Evolutionary conservation across 2,329 filamentous ascomycete genomes (phyloP).

Genomic region (Diaporthe sp.): DNA sequence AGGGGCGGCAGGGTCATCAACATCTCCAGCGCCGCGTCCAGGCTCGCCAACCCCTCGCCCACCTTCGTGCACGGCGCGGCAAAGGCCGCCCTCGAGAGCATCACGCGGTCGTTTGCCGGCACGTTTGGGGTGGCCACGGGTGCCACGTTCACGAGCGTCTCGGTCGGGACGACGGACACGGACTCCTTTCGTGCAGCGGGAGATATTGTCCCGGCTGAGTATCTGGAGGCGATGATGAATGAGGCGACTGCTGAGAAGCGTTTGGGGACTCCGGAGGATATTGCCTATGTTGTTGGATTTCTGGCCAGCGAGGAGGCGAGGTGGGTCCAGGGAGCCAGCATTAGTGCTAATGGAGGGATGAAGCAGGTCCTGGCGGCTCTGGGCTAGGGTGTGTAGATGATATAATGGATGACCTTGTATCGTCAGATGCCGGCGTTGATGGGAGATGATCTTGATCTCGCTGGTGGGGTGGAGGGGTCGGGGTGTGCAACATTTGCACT

Average conservation of each 20-base stretch:
- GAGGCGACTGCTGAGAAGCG: neutral
- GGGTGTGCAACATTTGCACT: too few relatives aligned
- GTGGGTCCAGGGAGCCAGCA: neutral
- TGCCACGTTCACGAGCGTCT: neutral
- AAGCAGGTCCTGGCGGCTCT: neutral
- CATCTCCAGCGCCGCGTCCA: neutral
- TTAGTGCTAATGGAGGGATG: neutral
- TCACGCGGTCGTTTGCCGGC: neutral
- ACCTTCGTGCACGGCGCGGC: neutral
- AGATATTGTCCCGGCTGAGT: neutral
- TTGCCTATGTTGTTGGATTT: neutral
- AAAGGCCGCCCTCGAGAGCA: neutral
- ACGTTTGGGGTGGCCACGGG: neutral
- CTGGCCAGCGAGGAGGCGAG: constrained; percentile 3
- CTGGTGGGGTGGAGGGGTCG: neutral
- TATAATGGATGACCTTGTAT: neutral
- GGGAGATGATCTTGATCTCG: neutral
- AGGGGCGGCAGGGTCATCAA: neutral
- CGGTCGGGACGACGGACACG: neutral
- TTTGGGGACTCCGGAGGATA: neutral
- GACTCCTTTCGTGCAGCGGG: neutral
- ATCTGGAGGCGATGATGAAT: neutral
- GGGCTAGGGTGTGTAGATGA: neutral
- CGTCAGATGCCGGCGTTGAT: neutral
- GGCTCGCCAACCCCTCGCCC: neutral